Base-by-base conservation (phyloP, 306 rosid species). In the Begonia masoniana region DNA sequence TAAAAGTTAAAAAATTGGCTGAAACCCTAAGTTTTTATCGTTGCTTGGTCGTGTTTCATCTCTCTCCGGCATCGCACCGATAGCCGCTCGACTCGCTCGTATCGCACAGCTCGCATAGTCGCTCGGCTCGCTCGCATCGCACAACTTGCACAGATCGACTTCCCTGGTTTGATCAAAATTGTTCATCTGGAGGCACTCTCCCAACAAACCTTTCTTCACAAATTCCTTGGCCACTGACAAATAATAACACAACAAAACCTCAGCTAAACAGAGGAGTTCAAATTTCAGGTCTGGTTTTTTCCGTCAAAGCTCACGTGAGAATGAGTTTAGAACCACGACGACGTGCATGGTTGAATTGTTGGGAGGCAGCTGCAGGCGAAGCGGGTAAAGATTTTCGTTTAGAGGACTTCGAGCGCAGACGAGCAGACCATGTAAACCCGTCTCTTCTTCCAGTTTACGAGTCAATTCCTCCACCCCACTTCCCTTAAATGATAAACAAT, bases 321-420 rank as follows among this genome's bases (percentile, higher is more conserved):
- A 83, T 15, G 70, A 57, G 1, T 80, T 70, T 19, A 73, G 78
- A 67, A 91, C 82, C 50, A 87, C 68, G 31, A 85, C 68, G 57
- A 91, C 84, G 3, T 74, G 81, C 92, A 91, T 83, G 4, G 78
- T 75, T 0, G 77, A 80, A 70, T 72, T 85, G 78, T 85, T 83
- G 5, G 97, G 97, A 68, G 97, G 97, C 61, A 91, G 94, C 71
- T 85, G 94, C 82, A 91, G 73, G 16, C 84, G 88, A 69, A 91
- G 96, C 41, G 97, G 97, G 58, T 55, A 71, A 4, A 91, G 82
- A 64, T 79, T 80, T 26, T 79, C 76, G 64, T 83, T 85, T 74
- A 91, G 62, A 61, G 94, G 97, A 65, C 81, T 89, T 8, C 78
- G 63, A 69, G 46, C 67, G 51, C 97, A 91, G 13, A 91, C 94